Base-by-base conservation (phyloP, 73 alveolate genomes). In the Uronychia setigera region DNA sequence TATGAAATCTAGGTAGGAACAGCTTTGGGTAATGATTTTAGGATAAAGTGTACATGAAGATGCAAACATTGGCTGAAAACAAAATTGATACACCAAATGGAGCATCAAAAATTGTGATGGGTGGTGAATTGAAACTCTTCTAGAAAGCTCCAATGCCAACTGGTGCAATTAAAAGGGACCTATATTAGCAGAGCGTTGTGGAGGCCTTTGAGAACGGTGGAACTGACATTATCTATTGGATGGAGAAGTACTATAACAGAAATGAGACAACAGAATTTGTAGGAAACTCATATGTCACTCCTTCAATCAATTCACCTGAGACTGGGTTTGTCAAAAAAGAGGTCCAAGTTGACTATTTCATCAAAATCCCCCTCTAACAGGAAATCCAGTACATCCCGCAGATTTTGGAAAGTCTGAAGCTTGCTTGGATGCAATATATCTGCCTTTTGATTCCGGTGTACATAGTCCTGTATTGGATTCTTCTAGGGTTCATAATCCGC, bases 371-470 rank as follows among this genome's bases (percentile, higher is more conserved):
- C 32, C 9, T 5, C 19, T 30, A 28, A 25, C 32, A 76, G 27
- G 81, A 76, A 31, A 27, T 76, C 32, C 29, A 29, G 81, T 76
- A 76, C 28, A 32, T 76, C 0, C 96, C 96, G 0, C 57, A 76
- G 34, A 79, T 87, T 29, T 80, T 91, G 33, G 93, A 91, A 34
- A 80, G 85, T 32, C 13, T 87, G 58, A 87, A 87, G 76, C 29
- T 80, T 27, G 93, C 93, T 28, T 91, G 93, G 93, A 77, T 87
- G 19, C 77, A 91, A 59, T 91, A 91, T 58, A 25, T 91, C 19
- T 83, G 91, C 0, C 60, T 91, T 31, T 76, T 82, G 59, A 87
- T 91, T 0, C 96, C 96, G n/a, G 58, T 30, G 32, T 76, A 76
- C 32, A 1, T 31, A 1, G 30, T 76, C 27, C 32, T 76, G 27